phyloP scores from a whole-genome alignment of 306 rosid species.

The Cucumis cinereus region DNA sequence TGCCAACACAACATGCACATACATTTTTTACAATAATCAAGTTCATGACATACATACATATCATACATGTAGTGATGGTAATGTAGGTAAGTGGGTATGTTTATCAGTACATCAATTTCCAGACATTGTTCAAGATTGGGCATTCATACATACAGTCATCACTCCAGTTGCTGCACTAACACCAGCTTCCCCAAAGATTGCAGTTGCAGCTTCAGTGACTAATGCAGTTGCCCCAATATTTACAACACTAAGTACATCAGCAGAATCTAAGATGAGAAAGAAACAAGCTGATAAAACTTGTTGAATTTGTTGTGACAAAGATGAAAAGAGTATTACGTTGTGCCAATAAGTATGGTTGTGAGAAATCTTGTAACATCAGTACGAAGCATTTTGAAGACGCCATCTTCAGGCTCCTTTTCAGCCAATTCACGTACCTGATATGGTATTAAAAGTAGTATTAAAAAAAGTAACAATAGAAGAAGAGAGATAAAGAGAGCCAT shows the following conservation, averaged over 20 bases:
- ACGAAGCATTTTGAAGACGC: conserved; percentile 81
- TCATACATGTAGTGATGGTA: neutral
- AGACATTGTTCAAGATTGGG: conserved; percentile 7
- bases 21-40: neutral
- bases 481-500: neutral
- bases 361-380: conserved; percentile 88
- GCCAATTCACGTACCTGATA: conserved; percentile 75
- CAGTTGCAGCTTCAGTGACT: conserved; percentile 89
- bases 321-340: conserved; percentile 58
- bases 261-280: conserved; percentile 30
- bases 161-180: conserved; percentile 99
- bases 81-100: neutral
- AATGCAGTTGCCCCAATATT: conserved; percentile 97
- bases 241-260: conserved; percentile 59
- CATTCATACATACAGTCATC: conserved; percentile 74
- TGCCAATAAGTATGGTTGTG: conserved; percentile 97
- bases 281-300: conserved; percentile 8
- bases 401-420: conserved; percentile 82
- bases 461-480: neutral
- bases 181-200: conserved; percentile 96
- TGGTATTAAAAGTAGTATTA: conserved; percentile 2
- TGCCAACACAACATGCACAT: neutral
- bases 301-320: conserved; percentile 9
- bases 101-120: neutral
- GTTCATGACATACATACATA: neutral